Percentiles rank a stretch among this genome's conserved stretches.
These are phyloP conservation scores for Boletus edulis DNA, from an alignment of 768 basidiomycete genomes.

Conservation along the genomic window DNA sequence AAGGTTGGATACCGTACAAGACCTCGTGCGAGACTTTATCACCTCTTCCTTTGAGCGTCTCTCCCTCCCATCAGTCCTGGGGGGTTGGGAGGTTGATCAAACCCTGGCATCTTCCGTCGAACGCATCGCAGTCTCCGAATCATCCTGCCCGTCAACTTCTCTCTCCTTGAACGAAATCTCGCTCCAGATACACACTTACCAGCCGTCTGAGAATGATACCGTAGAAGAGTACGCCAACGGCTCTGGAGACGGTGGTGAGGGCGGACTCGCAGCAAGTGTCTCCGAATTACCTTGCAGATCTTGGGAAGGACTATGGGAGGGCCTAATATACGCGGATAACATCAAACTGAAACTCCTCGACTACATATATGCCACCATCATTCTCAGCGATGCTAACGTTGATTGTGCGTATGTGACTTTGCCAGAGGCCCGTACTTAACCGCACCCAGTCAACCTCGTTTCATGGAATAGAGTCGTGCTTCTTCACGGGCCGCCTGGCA, in stretches of 20 bases:
- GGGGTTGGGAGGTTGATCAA: constrained; percentile 77
- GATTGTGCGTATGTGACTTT: constrained; percentile 57
- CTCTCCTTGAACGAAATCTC: constrained; percentile 54
- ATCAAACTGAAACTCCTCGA: constrained; percentile 88
- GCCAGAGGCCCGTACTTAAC: constrained; percentile 2
- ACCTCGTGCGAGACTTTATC: constrained; percentile 56
- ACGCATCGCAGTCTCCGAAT: constrained; percentile 69
- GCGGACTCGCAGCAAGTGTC: constrained; percentile 85
- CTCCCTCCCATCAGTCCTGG: constrained; percentile 63
- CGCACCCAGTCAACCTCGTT: constrained; percentile 73
- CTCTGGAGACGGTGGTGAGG: constrained; percentile 54
- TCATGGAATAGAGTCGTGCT: constrained; percentile 96
- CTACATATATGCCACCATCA: constrained; percentile 91
- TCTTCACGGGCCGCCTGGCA: constrained; percentile 95
- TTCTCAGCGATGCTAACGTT: constrained; percentile 87
- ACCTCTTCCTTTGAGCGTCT: constrained; percentile 60
- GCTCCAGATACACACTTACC: constrained; percentile 87
- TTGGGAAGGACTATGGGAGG: constrained; percentile 94
- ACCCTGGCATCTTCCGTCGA: constrained; percentile 76
- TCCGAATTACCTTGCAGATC: constrained; percentile 80
- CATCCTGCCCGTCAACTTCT: constrained; percentile 55
- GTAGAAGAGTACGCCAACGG: constrained; percentile 73
- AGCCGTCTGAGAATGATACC: constrained; percentile 64
- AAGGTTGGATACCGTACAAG: constrained; percentile 73
- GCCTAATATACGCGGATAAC: constrained; percentile 78